Evolutionary conservation across 2,329 filamentous ascomycete species (phyloP).

Genomic region (Diaporthe sp.): DNA sequence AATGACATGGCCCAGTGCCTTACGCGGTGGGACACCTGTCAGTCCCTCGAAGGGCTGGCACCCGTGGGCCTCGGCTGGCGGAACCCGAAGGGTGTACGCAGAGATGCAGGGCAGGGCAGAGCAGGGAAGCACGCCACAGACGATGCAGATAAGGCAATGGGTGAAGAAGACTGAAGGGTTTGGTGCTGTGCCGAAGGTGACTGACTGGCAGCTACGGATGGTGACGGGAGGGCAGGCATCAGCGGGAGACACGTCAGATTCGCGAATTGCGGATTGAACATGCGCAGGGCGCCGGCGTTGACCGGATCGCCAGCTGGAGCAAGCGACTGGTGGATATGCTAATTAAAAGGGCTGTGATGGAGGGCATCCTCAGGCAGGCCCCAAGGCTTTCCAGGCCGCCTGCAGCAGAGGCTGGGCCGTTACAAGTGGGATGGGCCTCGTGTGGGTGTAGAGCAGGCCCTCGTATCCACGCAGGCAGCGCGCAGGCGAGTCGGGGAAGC

Average conservation of each 20-base stretch:
- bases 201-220: not conserved
- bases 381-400: slow-evolving; percentile 19
- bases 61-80: not conserved
- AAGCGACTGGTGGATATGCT: slow-evolving; percentile 9
- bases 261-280: not conserved
- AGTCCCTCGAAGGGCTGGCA: slow-evolving; percentile 2
- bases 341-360: slow-evolving; percentile 31
- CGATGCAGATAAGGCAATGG: slow-evolving; percentile 35
- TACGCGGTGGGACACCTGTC: not conserved
- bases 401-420: slow-evolving; percentile 29
- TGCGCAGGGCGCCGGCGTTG: slow-evolving; percentile 19
- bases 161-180: not conserved
- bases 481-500: slow-evolving; percentile 28
- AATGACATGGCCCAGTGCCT: not conserved
- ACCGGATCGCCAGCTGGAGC: slow-evolving; percentile 29
- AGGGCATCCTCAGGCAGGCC: slow-evolving; percentile 24
- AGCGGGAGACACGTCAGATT: slow-evolving; percentile 27
- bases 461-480: slow-evolving; percentile 26
- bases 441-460: slow-evolving; percentile 24
- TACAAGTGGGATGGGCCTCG: slow-evolving; percentile 17
- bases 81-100: slow-evolving; percentile 30
- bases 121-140: slow-evolving; percentile 30
- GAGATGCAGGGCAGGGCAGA: slow-evolving; percentile 28
- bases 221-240: slow-evolving; percentile 14
- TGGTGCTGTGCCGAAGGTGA: not conserved